Conservation (phyloP, 176 grass and related monocot genomes). For the Paspalum notatum region DNA sequence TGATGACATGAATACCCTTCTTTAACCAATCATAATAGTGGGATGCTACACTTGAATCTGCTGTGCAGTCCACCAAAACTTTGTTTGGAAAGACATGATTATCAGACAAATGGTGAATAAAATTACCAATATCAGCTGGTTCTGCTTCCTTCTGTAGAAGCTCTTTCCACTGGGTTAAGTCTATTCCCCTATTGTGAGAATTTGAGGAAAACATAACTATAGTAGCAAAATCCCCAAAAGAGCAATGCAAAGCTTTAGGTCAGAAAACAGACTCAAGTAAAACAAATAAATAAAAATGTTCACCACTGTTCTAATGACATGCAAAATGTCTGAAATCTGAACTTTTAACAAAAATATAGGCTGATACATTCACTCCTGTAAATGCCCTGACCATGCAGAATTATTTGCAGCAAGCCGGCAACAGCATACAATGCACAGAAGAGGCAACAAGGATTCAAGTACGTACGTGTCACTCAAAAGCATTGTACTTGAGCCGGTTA, state of each 20-base stretch:
- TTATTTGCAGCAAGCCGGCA: constrained; percentile 9
- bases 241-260: background rate
- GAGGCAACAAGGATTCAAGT: constrained; percentile 26
- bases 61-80: constrained; percentile 97
- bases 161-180: constrained; percentile 82
- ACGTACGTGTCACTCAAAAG: constrained; percentile 87
- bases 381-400: constrained; percentile 26
- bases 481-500: constrained; percentile 77
- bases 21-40: constrained; percentile 88
- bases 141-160: constrained; percentile 57
- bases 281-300: background rate
- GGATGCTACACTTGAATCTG: constrained; percentile 84
- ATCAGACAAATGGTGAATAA: constrained; percentile 75
- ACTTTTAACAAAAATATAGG: constrained; percentile 16
- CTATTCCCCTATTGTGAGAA: constrained; percentile 61
- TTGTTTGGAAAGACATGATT: constrained; percentile 97
- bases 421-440: constrained; percentile 2
- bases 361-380: background rate
- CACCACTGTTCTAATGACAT: background rate
- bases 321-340: background rate
- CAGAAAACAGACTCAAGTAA: background rate
- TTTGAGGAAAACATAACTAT: constrained; percentile 26
- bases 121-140: constrained; percentile 67
- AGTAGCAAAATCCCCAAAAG: background rate
- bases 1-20: constrained; percentile 94